Base-by-base conservation (phyloP, 768 basidiomycete species). In the Porphyrellus cyaneotinctus region DNA sequence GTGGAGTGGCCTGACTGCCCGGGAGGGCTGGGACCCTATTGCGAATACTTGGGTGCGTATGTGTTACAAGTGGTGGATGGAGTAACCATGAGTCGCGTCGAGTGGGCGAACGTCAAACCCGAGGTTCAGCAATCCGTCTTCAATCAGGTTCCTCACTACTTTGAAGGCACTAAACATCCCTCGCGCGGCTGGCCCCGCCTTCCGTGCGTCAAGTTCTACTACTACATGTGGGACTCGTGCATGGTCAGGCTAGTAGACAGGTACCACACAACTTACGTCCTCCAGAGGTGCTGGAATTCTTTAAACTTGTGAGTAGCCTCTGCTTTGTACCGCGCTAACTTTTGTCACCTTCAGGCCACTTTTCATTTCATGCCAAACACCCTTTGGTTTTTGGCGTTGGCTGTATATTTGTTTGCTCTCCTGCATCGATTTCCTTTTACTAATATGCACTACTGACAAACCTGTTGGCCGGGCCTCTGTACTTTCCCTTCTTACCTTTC, bases 1-100 rank as follows among this genome's bases (percentile, higher is more conserved):
- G 10, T 61, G 17, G 59, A 67, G 44, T 0, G 45, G 2, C 32
- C 47, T 6, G n/a, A 43, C 26, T 2, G 42, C 36, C 11, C 17
- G 2, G 43, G 37, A 13, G 9, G 17, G 8, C 11, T 32, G 9
- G 13, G 32, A 48, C 53, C 35, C 9, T 9, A 10, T 0, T 55
- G 58, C 41, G 37, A 63, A 42, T 68, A 69, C 39, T 6, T 68
- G n/a, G 68, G 65, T 48, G 59, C 61, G n/a, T 67, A 46, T 43
- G 38, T 69, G 5, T 33, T 69, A 2, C 45, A 55, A 18, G 9
- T 28, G 0, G 14, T 22, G 30, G 41, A 53, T 18, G 26, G 35
- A 17, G 1, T 17, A 0, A 44, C 32, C 2, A 44, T 65, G 23
- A 1, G 4, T 11, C 36, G 1, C 26, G 0, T 13, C 9, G 0